phyloP scores from a whole-genome alignment of 352 stramenopile genomes.

The Phytophthora pseudosyringae region DNA sequence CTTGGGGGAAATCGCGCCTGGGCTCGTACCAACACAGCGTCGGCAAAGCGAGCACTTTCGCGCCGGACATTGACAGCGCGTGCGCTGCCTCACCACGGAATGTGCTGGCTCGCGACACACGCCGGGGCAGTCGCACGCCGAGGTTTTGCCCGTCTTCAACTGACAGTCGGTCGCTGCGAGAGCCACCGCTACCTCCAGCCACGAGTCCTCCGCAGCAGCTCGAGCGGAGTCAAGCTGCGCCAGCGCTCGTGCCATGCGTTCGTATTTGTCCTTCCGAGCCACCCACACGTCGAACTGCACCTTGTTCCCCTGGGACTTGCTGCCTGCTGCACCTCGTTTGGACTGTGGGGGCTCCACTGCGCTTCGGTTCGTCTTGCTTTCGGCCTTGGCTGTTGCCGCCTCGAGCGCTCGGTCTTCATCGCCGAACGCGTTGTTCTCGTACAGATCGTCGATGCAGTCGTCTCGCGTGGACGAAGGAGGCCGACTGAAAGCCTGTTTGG shows the following conservation, averaged over 20 bases:
- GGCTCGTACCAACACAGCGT: conserved; percentile 66
- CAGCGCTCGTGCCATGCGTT: conserved; percentile 71
- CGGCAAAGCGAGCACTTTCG: conserved; percentile 83
- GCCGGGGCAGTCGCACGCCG: conserved; percentile 71
- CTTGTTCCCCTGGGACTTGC: conserved; percentile 24
- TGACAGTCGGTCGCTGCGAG: conserved; percentile 81
- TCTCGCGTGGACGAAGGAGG: conserved; percentile 40
- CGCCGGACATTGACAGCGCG: conserved; percentile 77
- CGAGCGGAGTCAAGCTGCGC: conserved; percentile 70
- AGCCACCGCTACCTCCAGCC: conserved; percentile 77
- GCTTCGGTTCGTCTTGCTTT: conserved; percentile 20
- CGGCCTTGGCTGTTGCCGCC: conserved; percentile 13
- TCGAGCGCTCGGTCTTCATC: conserved; percentile 52
- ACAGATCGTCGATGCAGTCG: conserved; percentile 77
- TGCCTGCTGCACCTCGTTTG: conserved; percentile 6
- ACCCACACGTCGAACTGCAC: conserved; percentile 88
- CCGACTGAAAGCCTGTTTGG: conserved; percentile 33
- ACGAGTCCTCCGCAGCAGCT: conserved; percentile 59
- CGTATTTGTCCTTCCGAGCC: conserved; percentile 88
- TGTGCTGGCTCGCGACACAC: conserved; percentile 68
- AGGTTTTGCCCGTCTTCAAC: conserved; percentile 75
- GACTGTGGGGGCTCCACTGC: conserved; percentile 14
- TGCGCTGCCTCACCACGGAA: conserved; percentile 76
- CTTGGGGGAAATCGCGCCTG: conserved; percentile 67
- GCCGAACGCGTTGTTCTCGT: conserved; percentile 79